Conservation (phyloP, 768 basidiomycete species). For the Terana coerulea region DNA sequence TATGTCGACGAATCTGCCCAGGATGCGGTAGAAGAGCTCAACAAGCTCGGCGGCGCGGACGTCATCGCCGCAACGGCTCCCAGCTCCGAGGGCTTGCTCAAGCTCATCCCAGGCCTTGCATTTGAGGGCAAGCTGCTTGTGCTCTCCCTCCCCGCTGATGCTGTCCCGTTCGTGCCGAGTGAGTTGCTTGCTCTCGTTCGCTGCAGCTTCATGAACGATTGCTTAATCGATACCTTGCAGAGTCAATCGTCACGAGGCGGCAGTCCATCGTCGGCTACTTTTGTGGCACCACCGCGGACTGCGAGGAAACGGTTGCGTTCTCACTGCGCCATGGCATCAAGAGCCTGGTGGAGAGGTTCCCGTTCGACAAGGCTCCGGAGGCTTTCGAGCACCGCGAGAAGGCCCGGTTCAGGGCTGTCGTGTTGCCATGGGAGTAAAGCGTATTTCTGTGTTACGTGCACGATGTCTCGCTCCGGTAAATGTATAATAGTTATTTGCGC, state of each 20-base stretch:
- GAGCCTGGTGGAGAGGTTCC: conserved; percentile 21
- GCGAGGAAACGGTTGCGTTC: conserved; percentile 18
- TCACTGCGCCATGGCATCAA: conserved; percentile 17
- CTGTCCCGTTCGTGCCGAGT: conserved; percentile 18
- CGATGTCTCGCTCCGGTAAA: no score
- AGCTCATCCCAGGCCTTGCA: conserved; percentile 19
- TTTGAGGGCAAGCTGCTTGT: conserved; percentile 21
- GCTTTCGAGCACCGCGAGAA: conserved; percentile 19
- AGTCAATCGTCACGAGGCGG: conserved; percentile 17
- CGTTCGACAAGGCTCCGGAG: conserved; percentile 22
- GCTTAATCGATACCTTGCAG: conserved; percentile 3
- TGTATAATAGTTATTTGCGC: no score
- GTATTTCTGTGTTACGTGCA: no score
- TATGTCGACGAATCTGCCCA: conserved; percentile 31
- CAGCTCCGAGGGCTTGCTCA: conserved; percentile 13
- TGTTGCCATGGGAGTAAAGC: conserved; percentile 16
- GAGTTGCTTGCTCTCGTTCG: background rate
- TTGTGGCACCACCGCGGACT: conserved; percentile 18
- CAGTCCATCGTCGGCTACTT: conserved; percentile 23
- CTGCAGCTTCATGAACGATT: background rate
- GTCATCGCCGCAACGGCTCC: conserved; percentile 34
- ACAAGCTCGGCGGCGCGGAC: conserved; percentile 36
- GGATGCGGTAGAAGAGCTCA: conserved; percentile 27
- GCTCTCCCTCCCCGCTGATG: conserved; percentile 16
- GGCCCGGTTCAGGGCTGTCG: conserved; percentile 21